Evolutionary conservation across 176 grass and related monocot species (phyloP).

Genomic region (Eleusine coracana): DNA sequence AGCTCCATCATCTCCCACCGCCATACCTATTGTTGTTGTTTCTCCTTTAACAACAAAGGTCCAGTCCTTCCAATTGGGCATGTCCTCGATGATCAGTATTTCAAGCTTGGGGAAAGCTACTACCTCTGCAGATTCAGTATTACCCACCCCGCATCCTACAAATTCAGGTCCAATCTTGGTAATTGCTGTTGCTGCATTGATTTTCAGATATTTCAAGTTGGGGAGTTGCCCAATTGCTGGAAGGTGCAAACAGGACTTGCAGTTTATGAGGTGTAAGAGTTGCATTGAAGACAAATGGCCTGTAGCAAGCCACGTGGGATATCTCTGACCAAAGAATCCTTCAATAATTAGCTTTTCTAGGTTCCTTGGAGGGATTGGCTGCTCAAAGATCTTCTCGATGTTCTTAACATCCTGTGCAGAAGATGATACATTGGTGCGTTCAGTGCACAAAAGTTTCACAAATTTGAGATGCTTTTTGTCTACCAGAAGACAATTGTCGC

Average conservation of each 20-base stretch:
- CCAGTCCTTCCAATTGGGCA: neutral
- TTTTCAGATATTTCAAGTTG: neutral
- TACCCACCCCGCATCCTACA: neutral
- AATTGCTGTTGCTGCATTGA: neutral
- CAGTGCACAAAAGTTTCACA: no score
- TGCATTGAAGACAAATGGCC: neutral
- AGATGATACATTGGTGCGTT: no score
- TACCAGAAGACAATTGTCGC: no score
- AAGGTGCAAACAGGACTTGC: neutral
- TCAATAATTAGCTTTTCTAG: no score
- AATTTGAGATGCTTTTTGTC: no score
- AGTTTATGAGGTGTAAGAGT: neutral
- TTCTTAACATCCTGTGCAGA: no score
- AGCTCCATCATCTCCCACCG: no score
- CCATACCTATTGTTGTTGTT: neutral
- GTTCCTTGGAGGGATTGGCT: no score
- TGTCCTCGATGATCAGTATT: neutral
- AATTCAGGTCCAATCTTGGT: neutral
- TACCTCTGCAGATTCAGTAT: neutral
- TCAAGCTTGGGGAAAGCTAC: conserved; percentile 38
- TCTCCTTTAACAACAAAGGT: neutral
- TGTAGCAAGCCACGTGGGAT: no score
- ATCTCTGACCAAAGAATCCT: no score
- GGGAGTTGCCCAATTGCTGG: conserved; percentile 32
- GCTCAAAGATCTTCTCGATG: no score